Evolutionary conservation across 2,329 filamentous ascomycete genomes (phyloP).

Genomic region (Talaromyces verruculosus): DNA sequence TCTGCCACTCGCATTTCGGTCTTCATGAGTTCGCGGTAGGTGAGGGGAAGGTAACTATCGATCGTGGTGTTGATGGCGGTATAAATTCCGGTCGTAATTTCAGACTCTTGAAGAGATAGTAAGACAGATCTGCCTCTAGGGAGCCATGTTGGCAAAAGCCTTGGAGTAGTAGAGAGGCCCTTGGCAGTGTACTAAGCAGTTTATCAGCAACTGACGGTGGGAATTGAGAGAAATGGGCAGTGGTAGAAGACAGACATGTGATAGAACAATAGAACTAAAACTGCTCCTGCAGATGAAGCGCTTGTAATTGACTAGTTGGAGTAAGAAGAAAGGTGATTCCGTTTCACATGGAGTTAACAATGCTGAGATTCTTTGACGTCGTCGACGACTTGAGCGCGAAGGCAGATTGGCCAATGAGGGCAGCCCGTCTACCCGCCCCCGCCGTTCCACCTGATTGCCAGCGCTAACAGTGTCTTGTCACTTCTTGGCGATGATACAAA

Average conservation of each 20-base stretch:
- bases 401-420: constrained; percentile 16
- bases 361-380: constrained; percentile 8
- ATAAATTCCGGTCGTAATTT: neutral
- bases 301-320: neutral
- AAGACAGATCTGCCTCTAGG: neutral
- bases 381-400: constrained; percentile 11
- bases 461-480: constrained; percentile 9
- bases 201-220: neutral
- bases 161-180: neutral
- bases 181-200: neutral
- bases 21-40: neutral
- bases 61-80: neutral
- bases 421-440: neutral
- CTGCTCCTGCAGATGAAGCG: neutral
- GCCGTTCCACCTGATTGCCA: constrained; percentile 6
- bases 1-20: constrained; percentile 18
- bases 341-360: neutral
- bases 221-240: neutral
- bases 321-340: neutral
- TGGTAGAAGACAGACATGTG: neutral
- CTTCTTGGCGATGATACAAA: neutral
- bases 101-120: neutral
- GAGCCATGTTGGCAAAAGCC: neutral
- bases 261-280: too few relatives aligned
- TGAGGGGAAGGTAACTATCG: neutral